A percentile compares a stretch with the other conserved stretches of the same genome.
Conservation (phyloP, 371 early-diverging fungal genomes). For the Lichtheimia corymbifera region DNA sequence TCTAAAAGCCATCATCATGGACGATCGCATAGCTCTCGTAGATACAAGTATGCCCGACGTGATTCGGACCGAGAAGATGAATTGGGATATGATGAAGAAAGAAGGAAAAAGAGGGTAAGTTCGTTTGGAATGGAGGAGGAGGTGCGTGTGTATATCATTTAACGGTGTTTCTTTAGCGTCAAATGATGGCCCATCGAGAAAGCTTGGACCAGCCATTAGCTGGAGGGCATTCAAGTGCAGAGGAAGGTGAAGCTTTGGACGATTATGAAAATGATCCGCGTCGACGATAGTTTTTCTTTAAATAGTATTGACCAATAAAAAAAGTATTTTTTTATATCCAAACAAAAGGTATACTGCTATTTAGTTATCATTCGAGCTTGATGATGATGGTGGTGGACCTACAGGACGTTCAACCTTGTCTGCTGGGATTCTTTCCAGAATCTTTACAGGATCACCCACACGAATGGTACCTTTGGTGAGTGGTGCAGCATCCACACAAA, state of each 20-base stretch:
- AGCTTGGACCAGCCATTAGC: constrained; percentile 11
- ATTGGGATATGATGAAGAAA: constrained; percentile 13
- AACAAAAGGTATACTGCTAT: too few relatives aligned
- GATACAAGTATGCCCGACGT: constrained; percentile 9
- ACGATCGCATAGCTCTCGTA: constrained; percentile 14
- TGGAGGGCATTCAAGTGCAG: constrained; percentile 15
- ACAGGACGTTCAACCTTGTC: constrained; percentile 5
- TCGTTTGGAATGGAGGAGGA: too few relatives aligned
- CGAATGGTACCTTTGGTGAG: constrained; percentile 42
- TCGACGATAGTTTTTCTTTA: neutral
- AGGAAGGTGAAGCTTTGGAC: constrained; percentile 27
- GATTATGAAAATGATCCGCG: constrained; percentile 19
- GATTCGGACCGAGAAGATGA: constrained; percentile 25
- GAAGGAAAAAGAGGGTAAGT: constrained; percentile 19
- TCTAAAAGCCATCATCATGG: constrained; percentile 11
- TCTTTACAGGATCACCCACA: constrained; percentile 40
- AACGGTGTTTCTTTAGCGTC: neutral
- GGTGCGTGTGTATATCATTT: neutral
- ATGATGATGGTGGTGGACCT: neutral
- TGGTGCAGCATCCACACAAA: constrained; percentile 48
- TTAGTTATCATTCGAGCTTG: too few relatives aligned
- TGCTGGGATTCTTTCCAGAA: constrained; percentile 44
- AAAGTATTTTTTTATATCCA: too few relatives aligned
- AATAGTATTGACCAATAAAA: neutral
- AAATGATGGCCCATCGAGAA: constrained; percentile 2